Conservation (phyloP, 2,329 filamentous ascomycete species). For the Monosporascus sp. region DNA sequence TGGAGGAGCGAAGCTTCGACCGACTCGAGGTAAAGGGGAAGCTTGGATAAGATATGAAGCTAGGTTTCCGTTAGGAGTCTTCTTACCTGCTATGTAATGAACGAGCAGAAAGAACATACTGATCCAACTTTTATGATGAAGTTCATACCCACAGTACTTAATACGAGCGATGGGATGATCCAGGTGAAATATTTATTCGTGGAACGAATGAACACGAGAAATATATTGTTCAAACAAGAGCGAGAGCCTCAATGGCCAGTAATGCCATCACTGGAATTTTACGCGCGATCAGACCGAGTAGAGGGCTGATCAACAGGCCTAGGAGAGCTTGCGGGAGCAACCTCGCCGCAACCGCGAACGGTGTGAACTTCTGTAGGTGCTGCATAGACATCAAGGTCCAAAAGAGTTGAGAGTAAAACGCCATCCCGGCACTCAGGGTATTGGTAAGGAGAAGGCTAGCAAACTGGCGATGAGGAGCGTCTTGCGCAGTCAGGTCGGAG, state of each 20-base stretch:
- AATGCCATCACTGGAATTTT: conserved; percentile 21
- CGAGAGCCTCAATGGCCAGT: conserved; percentile 18
- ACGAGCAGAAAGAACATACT: conserved; percentile 12
- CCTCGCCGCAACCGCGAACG: conserved; percentile 26
- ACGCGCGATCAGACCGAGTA: conserved; percentile 28
- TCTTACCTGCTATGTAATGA: not conserved
- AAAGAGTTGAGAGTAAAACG: conserved; percentile 28
- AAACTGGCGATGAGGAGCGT: conserved; percentile 25
- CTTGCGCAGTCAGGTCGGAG: conserved; percentile 22
- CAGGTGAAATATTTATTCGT: conserved; percentile 25
- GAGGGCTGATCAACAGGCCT: conserved; percentile 26
- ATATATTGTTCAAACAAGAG: conserved; percentile 24
- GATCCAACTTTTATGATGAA: conserved; percentile 31
- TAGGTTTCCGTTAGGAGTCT: conserved; percentile 10
- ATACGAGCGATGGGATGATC: conserved; percentile 27
- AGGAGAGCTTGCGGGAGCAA: conserved; percentile 29
- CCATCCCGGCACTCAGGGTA: conserved; percentile 25
- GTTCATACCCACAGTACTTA: conserved; percentile 30
- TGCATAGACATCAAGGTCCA: conserved; percentile 32
- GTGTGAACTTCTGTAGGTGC: conserved; percentile 22
- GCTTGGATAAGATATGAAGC: conserved; percentile 25
- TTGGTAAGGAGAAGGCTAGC: conserved; percentile 22
- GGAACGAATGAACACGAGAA: conserved; percentile 25
- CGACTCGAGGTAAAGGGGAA: conserved; percentile 26
- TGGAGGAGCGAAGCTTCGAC: conserved; percentile 27